Evolutionary conservation across 2,329 filamentous ascomycete genomes (phyloP), one percentile per base, ranked within the genome.

Genomic region (Aspergillus ibericus): DNA sequence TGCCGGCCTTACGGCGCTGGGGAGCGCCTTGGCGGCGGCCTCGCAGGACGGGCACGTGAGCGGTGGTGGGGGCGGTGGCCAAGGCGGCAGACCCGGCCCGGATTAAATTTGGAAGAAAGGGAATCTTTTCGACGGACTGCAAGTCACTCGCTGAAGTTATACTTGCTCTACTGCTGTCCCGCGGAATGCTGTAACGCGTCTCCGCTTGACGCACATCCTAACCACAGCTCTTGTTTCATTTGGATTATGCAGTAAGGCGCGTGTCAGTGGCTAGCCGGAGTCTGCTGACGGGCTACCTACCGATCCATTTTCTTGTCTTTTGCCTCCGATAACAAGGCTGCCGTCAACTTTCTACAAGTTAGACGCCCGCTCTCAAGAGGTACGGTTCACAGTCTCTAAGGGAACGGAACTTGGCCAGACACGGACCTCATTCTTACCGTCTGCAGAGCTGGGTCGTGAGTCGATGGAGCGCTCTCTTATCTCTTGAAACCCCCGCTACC

Each of bases 1-100:
- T 63, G 56, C 63, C 63, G 61, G 62, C 48, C 58, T 61, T 61
- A 55, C 48, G 46, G 25, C 32, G n/a, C 46, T n/a, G 22, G 18
- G n/a, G 35, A 12, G 1, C 4, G 1, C 3, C 3, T 29, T 27
- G 44, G 44, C 44, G 44, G n/a, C 44, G 22, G 44, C 32, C 44
- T 7, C 42, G 22, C 6, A 8, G 13, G 22, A 9, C 15, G 44
- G 15, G 6, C 60, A 63, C 55, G 57, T 65, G 66, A 62, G 65
- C 63, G 66, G 66, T 69, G 89, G 87, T 25, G 80, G 89, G 20
- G 85, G 87, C 50, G 86, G 89, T 53, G 87, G 85, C 0, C 78
- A 85, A 42, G 88, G 88, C 13, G 84, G 59, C 25, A n/a, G 18
- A n/a, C 16, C 12, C 15, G 22, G 35, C n/a, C 8, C 15, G 25